Percentiles rank a stretch among this genome's conserved stretches.
phyloP scores from a whole-genome alignment of 23 red algal species.

The Pyropia haitanensis region DNA sequence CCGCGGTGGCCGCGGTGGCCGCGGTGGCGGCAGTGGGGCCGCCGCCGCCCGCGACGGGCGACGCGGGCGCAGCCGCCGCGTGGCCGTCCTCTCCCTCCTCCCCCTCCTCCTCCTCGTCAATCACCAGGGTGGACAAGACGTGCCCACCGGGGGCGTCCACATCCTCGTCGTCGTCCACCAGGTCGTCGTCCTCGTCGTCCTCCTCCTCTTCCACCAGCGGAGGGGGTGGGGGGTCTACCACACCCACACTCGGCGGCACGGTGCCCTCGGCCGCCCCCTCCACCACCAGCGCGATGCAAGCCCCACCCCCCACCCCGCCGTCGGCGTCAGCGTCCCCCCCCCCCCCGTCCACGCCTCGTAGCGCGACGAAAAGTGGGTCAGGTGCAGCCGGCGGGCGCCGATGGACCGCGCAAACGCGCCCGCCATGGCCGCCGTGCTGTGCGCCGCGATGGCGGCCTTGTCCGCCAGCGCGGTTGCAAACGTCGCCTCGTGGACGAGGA shows the following conservation, averaged over 20 bases:
- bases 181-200: slow-evolving; percentile 1
- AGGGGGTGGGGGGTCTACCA: no score
- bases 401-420: slow-evolving; percentile 66
- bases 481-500: slow-evolving; percentile 88
- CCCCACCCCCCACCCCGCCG: not conserved
- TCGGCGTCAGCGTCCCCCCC: not conserved
- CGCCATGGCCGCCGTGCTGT: slow-evolving; percentile 90
- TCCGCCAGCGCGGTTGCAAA: slow-evolving; percentile 35
- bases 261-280: no score
- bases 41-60: no score
- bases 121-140: not conserved
- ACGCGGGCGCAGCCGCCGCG: no score
- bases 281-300: no score
- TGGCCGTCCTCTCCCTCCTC: no score
- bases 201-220: not conserved
- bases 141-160: not conserved
- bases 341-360: slow-evolving; percentile 37
- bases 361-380: slow-evolving; percentile 88
- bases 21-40: no score
- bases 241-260: no score
- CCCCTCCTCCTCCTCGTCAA: slow-evolving; percentile 12
- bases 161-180: not conserved
- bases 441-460: slow-evolving; percentile 50
- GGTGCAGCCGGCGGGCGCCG: slow-evolving; percentile 40
- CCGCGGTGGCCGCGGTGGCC: no score